A percentile compares a stretch with the other conserved stretches of the same genome.
Conservation (phyloP, 441 rosid genomes). For the Aleurites moluccanus region DNA sequence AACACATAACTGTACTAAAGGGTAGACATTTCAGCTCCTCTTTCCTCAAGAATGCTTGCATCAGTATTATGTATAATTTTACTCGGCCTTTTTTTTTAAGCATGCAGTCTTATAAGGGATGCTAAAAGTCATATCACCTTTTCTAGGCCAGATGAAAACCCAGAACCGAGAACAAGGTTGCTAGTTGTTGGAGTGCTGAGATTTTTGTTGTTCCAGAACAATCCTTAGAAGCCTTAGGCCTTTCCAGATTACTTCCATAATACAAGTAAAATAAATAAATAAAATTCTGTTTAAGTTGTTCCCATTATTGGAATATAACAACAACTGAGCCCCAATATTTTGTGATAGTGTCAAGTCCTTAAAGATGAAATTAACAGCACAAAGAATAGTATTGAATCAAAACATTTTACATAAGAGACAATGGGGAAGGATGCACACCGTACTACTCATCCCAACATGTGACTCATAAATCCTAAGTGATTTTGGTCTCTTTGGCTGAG, state of each 20-base stretch:
- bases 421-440: constrained; percentile 49
- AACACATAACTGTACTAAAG: background rate
- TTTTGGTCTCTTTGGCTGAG: constrained; percentile 83
- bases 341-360: background rate
- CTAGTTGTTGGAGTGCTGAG: background rate
- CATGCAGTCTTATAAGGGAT: background rate
- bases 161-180: background rate
- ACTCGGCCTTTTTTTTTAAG: no score
- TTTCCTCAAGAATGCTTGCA: background rate
- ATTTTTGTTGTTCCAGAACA: background rate
- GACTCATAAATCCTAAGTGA: constrained; percentile 95
- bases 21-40: background rate
- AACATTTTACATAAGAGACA: constrained; percentile 20
- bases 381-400: background rate
- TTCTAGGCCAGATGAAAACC: background rate
- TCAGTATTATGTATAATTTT: background rate
- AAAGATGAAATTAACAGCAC: background rate
- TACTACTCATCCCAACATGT: constrained; percentile 99
- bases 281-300: background rate
- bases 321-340: background rate
- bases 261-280: background rate
- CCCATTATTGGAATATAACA: background rate
- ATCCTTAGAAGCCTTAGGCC: background rate
- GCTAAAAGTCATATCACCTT: background rate
- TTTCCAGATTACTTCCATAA: background rate